Evolutionary conservation across 2,329 filamentous ascomycete species (phyloP).

Genomic region (Colletotrichum destructivum): DNA sequence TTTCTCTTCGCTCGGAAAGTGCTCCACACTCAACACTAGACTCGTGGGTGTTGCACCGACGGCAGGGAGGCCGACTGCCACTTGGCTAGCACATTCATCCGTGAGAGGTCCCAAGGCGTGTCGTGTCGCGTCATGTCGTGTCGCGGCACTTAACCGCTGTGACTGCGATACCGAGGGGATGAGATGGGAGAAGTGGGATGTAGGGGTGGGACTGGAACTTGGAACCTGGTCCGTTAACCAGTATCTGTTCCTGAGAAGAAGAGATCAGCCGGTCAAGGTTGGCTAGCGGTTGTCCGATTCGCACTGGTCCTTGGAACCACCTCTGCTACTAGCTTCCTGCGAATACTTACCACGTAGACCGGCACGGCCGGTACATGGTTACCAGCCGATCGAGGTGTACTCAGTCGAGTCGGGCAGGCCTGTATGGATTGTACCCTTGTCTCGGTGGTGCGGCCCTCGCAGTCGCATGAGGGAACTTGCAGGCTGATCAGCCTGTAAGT

Average conservation of each 20-base stretch:
- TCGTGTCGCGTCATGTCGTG: too few relatives aligned
- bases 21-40: not conserved
- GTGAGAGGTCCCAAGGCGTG: not conserved
- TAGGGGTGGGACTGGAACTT: not conserved
- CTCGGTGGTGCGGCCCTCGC: not conserved
- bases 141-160: not conserved
- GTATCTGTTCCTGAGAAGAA: not conserved
- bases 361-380: not conserved
- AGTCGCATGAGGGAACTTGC: slow-evolving; percentile 21
- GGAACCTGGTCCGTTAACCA: not conserved
- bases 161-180: not conserved
- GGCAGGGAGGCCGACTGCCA: not conserved
- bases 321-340: too few relatives aligned
- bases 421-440: not conserved
- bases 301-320: not conserved
- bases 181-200: slow-evolving; percentile 2
- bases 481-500: slow-evolving; percentile 22
- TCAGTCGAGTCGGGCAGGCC: not conserved
- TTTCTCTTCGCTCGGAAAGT: not conserved
- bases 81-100: not conserved
- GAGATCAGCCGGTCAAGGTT: slow-evolving; percentile 4
- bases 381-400: not conserved
- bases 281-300: not conserved
- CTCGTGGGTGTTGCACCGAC: not conserved
- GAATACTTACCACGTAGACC: too few relatives aligned